Evolutionary conservation across 495 filamentous ascomycete genomes (phyloP).

Genomic region (Pyrenopolyporus hunteri): DNA sequence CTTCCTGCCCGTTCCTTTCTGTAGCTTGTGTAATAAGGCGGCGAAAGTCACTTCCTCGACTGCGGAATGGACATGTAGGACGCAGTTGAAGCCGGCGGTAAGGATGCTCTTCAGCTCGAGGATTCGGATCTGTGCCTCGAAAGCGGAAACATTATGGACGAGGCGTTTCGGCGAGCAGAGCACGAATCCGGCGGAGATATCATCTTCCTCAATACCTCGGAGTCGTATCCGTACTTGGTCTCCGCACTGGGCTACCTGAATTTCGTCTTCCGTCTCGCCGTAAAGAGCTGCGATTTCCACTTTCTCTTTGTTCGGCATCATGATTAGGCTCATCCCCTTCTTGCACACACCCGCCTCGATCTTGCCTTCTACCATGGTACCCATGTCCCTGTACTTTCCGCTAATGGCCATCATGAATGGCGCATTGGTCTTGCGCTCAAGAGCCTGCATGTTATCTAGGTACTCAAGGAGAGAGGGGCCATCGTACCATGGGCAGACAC

Average conservation of each 20-base stretch:
- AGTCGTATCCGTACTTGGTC: slow-evolving; percentile 94
- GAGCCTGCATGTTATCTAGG: slow-evolving; percentile 84
- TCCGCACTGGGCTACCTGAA: slow-evolving; percentile 78
- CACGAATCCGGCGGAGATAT: slow-evolving; percentile 93
- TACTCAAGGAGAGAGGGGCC: slow-evolving; percentile 96
- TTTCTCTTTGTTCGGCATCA: slow-evolving; percentile 93
- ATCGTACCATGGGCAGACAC: slow-evolving; percentile 80
- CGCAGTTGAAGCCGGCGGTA: slow-evolving; percentile 79
- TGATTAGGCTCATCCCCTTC: slow-evolving; percentile 79
- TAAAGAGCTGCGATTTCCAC: slow-evolving; percentile 83
- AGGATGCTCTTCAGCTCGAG: slow-evolving; percentile 96
- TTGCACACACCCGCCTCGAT: slow-evolving; percentile 91
- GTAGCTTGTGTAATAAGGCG: slow-evolving; percentile 86
- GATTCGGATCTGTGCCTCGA: slow-evolving; percentile 95
- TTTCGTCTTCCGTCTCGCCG: slow-evolving; percentile 95
- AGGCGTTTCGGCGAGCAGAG: slow-evolving; percentile 90
- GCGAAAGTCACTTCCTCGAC: slow-evolving; percentile 94
- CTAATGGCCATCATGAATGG: slow-evolving; percentile 99
- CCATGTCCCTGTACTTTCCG: slow-evolving; percentile 96
- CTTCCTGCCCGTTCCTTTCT: slow-evolving; percentile 94
- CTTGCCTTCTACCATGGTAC: slow-evolving; percentile 96
- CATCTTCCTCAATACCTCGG: slow-evolving; percentile 95
- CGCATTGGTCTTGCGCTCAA: slow-evolving; percentile 95
- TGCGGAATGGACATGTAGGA: slow-evolving; percentile 90
- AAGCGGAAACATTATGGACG: slow-evolving; percentile 85